phyloP scores from a whole-genome alignment of 2,329 filamentous ascomycete genomes.

The Periconia digitata region DNA sequence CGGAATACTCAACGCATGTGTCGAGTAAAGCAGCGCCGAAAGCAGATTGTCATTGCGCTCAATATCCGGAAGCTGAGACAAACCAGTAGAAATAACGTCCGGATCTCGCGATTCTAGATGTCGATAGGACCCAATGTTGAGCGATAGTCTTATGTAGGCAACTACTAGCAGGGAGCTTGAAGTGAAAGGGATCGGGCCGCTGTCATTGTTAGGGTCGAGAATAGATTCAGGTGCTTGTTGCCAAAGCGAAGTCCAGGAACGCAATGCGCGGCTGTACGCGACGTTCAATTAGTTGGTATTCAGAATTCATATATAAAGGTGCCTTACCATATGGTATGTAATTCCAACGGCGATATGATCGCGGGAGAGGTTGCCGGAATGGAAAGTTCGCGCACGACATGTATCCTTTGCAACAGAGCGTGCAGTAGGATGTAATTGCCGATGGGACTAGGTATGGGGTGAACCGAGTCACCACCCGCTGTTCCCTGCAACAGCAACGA shows the following conservation, averaged over 20 bases:
- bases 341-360: constrained; percentile 21
- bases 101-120: constrained; percentile 50
- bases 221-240: constrained; percentile 39
- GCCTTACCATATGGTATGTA: constrained; percentile 21
- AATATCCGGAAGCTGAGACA: constrained; percentile 44
- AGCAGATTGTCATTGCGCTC: constrained; percentile 53
- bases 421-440: constrained; percentile 36
- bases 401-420: constrained; percentile 31
- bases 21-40: constrained; percentile 55
- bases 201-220: constrained; percentile 40
- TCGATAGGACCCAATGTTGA: constrained; percentile 50
- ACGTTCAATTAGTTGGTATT: background rate
- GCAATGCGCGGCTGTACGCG: constrained; percentile 26
- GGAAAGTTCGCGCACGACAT: constrained; percentile 30
- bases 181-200: constrained; percentile 43
- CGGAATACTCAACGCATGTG: constrained; percentile 58
- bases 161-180: constrained; percentile 51
- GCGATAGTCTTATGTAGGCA: constrained; percentile 51
- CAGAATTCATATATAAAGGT: background rate
- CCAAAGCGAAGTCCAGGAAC: constrained; percentile 39
- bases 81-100: constrained; percentile 42
- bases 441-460: constrained; percentile 32
- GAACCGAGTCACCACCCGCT: constrained; percentile 17
- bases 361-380: constrained; percentile 21
- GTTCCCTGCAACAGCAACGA: constrained; percentile 26